A percentile compares a stretch with the other conserved stretches of the same genome.
These are phyloP conservation scores for Candida mesenterica DNA, from an alignment of 1,139 yeast species.

Conservation along the genomic window DNA sequence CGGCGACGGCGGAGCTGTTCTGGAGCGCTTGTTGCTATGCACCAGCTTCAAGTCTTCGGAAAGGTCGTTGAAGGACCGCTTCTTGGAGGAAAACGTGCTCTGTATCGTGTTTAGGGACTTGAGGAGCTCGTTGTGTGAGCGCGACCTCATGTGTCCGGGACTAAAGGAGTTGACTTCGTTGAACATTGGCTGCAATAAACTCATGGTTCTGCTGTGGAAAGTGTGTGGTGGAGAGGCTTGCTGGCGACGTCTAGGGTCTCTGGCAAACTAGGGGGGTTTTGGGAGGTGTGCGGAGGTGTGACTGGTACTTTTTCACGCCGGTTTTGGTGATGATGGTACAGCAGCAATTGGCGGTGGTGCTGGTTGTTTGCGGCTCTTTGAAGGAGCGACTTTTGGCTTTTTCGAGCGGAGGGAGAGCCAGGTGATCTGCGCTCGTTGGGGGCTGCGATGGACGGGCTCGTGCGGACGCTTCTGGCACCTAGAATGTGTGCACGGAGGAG, in stretches of 20 bases:
- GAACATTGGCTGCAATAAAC: constrained; percentile 25
- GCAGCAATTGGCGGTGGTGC: no score
- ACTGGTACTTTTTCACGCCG: no score
- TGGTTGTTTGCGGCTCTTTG: no score
- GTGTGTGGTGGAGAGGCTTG: neutral
- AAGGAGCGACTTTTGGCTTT: no score
- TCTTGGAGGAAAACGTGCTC: constrained; percentile 3
- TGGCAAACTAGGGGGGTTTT: no score
- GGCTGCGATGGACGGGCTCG: no score
- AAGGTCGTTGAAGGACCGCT: constrained; percentile 3
- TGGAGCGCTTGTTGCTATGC: constrained; percentile 34
- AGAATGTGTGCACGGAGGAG: no score
- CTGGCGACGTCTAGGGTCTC: neutral
- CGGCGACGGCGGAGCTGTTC: constrained; percentile 53
- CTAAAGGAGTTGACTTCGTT: constrained; percentile 29
- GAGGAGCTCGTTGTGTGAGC: constrained; percentile 30
- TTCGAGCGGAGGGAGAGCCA: no score
- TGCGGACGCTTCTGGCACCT: neutral
- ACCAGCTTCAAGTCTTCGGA: constrained; percentile 20
- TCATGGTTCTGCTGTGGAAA: no score
- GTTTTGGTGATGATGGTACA: no score
- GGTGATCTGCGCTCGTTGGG: no score
- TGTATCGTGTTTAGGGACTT: constrained; percentile 7
- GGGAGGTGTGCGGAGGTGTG: constrained; percentile 5
- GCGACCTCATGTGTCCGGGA: constrained; percentile 35